These are phyloP conservation scores for Mycena citricolor DNA, from an alignment of 1,284 basidiomycete species.

Conservation along the genomic window DNA sequence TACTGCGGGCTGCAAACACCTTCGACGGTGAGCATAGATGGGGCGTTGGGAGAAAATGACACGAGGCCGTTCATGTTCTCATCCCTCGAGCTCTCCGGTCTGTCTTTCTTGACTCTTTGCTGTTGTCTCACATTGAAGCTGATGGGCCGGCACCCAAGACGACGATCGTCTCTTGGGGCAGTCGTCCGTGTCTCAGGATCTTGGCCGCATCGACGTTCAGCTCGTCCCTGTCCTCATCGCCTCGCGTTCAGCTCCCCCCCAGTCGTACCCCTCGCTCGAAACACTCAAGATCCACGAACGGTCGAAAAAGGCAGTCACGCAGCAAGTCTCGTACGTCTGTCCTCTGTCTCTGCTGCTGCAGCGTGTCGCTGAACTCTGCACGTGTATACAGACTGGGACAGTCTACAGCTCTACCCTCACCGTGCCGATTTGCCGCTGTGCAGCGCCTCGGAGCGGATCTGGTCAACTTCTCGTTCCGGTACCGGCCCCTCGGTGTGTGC, in stretches of 20 bases:
- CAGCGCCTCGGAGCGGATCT: background rate
- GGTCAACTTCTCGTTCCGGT: background rate
- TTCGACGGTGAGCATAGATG: constrained; percentile 17
- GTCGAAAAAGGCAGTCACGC: constrained; percentile 2
- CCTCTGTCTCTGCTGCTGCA: background rate
- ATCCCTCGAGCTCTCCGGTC: constrained; percentile 15
- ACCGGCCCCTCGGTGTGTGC: background rate
- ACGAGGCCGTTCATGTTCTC: constrained; percentile 15
- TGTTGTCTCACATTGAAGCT: background rate
- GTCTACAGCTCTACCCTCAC: background rate
- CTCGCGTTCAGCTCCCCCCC: no score
- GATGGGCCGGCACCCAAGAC: no score
- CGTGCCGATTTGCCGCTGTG: no score
- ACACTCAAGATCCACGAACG: constrained; percentile 2
- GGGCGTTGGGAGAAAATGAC: constrained; percentile 1
- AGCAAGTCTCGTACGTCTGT: background rate
- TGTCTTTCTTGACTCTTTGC: background rate
- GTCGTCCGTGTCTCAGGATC: background rate
- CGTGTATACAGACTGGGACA: background rate
- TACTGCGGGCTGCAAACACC: constrained; percentile 1
- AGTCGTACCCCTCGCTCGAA: background rate
- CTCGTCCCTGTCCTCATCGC: background rate
- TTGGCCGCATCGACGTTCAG: constrained; percentile 4
- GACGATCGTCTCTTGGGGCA: background rate
- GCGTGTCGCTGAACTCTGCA: background rate